Conservation (phyloP, 352 stramenopile species). For the Globisporangium spiculum region DNA sequence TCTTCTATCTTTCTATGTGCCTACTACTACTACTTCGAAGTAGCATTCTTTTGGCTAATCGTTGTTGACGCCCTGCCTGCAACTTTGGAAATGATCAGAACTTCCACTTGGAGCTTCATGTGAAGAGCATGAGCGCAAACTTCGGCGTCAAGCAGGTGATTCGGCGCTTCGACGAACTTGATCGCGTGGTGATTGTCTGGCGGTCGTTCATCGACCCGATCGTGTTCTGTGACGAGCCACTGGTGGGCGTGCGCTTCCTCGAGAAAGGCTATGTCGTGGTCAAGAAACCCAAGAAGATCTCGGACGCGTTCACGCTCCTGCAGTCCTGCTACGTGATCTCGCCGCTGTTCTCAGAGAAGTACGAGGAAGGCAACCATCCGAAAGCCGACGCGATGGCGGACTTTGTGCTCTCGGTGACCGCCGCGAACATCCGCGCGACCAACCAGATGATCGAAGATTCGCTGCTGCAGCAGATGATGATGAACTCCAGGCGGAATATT, state of each 20-base stretch:
- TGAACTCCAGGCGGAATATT: background rate
- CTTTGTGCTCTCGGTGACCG: slow-evolving; percentile 22
- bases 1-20: background rate
- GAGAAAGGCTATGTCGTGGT: slow-evolving; percentile 46
- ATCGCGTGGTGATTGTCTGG: slow-evolving; percentile 50
- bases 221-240: slow-evolving; percentile 33
- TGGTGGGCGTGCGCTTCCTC: slow-evolving; percentile 37
- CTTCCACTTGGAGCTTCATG: slow-evolving; percentile 39
- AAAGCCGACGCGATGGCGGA: slow-evolving; percentile 20
- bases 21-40: background rate
- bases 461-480: slow-evolving; percentile 16
- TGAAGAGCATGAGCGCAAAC: slow-evolving; percentile 25
- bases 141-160: slow-evolving; percentile 39
- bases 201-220: slow-evolving; percentile 36
- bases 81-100: slow-evolving; percentile 6
- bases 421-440: slow-evolving; percentile 20
- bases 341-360: slow-evolving; percentile 16
- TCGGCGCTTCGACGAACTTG: slow-evolving; percentile 28
- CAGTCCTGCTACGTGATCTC: slow-evolving; percentile 24
- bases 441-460: slow-evolving; percentile 26
- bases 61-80: background rate
- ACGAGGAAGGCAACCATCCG: slow-evolving; percentile 13
- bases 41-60: too few species aligned
- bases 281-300: slow-evolving; percentile 9
- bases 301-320: slow-evolving; percentile 11